A percentile compares a stretch with the other conserved stretches of the same genome.
Evolutionary conservation across 2,329 filamentous ascomycete genomes (phyloP).

Genomic region (Diaporthe aspalathi): DNA sequence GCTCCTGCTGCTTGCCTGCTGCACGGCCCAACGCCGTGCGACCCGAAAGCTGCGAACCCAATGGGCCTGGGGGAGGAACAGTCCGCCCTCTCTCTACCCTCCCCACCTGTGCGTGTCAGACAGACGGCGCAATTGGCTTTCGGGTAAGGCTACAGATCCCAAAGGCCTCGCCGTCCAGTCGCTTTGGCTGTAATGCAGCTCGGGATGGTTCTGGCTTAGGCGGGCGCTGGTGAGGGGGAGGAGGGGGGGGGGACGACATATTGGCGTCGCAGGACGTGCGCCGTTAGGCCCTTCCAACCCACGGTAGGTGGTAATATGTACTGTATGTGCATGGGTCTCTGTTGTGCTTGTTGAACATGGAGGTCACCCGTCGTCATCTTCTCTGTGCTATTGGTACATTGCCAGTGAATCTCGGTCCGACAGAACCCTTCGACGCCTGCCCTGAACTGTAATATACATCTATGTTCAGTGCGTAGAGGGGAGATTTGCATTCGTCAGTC

Average conservation of each 20-base stretch:
- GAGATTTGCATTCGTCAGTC: slow-evolving; percentile 26
- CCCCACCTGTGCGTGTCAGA: background rate
- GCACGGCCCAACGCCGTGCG: slow-evolving; percentile 28
- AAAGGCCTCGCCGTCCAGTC: slow-evolving; percentile 25
- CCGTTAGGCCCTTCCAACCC: slow-evolving; percentile 7
- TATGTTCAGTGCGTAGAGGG: slow-evolving; percentile 24
- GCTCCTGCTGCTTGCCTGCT: background rate
- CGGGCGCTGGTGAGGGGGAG: background rate
- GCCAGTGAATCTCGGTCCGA: background rate
- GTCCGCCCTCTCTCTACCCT: slow-evolving; percentile 1
- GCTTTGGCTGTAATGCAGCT: slow-evolving; percentile 27
- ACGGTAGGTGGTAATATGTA: background rate
- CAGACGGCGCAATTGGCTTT: slow-evolving; percentile 20
- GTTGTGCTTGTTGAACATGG: background rate
- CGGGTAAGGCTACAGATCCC: slow-evolving; percentile 26
- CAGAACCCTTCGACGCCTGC: slow-evolving; percentile 2
- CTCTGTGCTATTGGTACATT: slow-evolving; percentile 23
- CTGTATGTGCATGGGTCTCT: too few species aligned
- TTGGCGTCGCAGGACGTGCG: background rate
- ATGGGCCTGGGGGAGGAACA: slow-evolving; percentile 3
- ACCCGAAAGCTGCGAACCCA: slow-evolving; percentile 31
- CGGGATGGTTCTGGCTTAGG: slow-evolving; percentile 9
- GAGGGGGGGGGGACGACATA: background rate
- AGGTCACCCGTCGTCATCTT: slow-evolving; percentile 14
- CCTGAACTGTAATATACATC: slow-evolving; percentile 20